A percentile compares a stretch with the other conserved stretches of the same genome.
These are phyloP conservation scores for Penicillium lagena DNA, from an alignment of 495 filamentous ascomycete genomes.

Conservation along the genomic window DNA sequence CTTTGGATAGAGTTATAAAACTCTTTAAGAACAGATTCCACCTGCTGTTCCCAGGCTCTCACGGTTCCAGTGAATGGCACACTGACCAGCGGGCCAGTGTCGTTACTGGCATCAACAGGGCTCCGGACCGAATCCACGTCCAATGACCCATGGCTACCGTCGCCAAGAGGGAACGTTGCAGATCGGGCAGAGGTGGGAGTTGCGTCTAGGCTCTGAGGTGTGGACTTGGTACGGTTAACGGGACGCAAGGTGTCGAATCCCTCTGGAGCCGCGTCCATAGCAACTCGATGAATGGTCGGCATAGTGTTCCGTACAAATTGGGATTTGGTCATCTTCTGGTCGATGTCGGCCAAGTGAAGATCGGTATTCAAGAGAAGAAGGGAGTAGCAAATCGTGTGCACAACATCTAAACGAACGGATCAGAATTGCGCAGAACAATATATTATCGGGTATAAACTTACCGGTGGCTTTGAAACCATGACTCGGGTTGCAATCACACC, in stretches of 20 bases:
- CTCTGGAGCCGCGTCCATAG: constrained; percentile 62
- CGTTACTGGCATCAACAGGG: constrained; percentile 21
- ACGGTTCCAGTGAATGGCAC: constrained; percentile 69
- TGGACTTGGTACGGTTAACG: constrained; percentile 26
- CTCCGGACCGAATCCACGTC: constrained; percentile 24
- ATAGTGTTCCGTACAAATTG: constrained; percentile 97
- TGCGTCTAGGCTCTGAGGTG: constrained; percentile 7
- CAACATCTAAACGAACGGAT: constrained; percentile 60
- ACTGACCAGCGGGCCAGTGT: constrained; percentile 63
- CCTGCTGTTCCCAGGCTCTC: constrained; percentile 79
- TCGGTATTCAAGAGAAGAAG: constrained; percentile 94
- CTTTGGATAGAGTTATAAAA: constrained; percentile 87
- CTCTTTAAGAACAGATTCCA: constrained; percentile 85
- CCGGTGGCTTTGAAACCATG: constrained; percentile 89
- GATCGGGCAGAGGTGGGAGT: constrained; percentile 14
- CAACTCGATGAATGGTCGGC: constrained; percentile 74
- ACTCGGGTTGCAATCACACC: constrained; percentile 91
- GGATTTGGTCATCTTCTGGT: constrained; percentile 87
- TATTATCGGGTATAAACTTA: constrained; percentile 33
- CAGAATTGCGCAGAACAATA: background rate
- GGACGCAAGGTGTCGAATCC: constrained; percentile 53
- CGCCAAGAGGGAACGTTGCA: constrained; percentile 17
- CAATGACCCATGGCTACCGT: constrained; percentile 4
- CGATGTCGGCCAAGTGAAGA: constrained; percentile 88
- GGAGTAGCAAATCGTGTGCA: constrained; percentile 96